Evolutionary conservation across 768 basidiomycete species (phyloP), one percentile per base, ranked within the genome.

Genomic region (Leucocoprinus sp.): DNA sequence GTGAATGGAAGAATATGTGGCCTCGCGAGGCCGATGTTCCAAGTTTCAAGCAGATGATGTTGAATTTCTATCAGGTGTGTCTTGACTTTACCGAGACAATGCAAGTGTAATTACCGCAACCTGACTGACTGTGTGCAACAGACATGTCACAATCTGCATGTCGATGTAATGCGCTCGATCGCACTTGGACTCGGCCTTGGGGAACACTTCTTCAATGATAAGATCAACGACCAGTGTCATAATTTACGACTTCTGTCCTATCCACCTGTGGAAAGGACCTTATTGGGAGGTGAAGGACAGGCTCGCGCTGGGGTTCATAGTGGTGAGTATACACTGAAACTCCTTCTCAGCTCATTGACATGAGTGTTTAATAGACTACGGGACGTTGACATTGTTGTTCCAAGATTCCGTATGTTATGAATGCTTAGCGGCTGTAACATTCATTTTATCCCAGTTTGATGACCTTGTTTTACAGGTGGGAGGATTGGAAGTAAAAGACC

Each of bases 281-380:
- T 83, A 26, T 64, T 89, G 36, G 66, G 68, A 28, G 60, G 68
- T 29, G 76, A 82, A 1, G 85, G 84, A 1, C 84, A 87, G 56
- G 80, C 84, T 11, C 74, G 90, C 21, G 89, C 89, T 12, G 89
- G 86, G 8, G 80, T 84, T 17, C 90, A 93, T 56, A 86, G 85
- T 37, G 86, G 82, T 74, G 49, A 38, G 61, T 41, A 17, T 11
- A 50, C 51, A 14, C 5, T 36, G 31, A 42, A 45, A 45, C 44
- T 43, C 38, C 24, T 35, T n/a, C 27, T 33, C 22, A 11, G 12
- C 38, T n/a, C 33, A 39, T 24, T 24, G 24, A 14, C 33, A 43
- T 42, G 5, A 37, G 14, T 37, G 31, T 26, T 38, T 11, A 14
- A 28, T 53, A 79, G 84, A 90, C 60, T 87, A 88, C 51, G 87